Percentiles rank a stretch among this genome's conserved stretches.
These are phyloP conservation scores for Microbotryomycetes sp. DNA, from an alignment of 1,284 basidiomycete species.

Conservation along the genomic window DNA sequence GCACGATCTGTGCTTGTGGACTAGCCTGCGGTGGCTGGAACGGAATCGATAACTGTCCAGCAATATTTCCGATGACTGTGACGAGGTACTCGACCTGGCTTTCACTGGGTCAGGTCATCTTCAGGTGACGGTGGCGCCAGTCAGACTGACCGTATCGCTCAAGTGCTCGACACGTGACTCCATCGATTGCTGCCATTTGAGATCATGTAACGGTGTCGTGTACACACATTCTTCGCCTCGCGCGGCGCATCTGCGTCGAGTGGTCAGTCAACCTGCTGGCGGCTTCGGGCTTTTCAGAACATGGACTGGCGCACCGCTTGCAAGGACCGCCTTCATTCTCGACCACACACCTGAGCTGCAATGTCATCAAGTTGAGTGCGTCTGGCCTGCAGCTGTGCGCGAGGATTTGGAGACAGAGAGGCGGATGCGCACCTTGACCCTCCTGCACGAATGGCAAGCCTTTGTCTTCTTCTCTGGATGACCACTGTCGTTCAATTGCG, in stretches of 20 bases:
- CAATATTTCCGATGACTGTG: neutral
- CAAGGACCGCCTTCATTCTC: neutral
- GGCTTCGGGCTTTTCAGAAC: too few relatives aligned
- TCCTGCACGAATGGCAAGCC: neutral
- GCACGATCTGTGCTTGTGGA: neutral
- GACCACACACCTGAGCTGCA: neutral
- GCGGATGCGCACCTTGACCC: neutral
- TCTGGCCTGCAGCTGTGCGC: too few relatives aligned
- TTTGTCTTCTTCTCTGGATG: neutral
- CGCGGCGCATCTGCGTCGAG: neutral
- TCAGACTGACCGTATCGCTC: neutral
- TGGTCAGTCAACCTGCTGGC: too few relatives aligned
- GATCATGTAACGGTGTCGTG: neutral
- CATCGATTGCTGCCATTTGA: conserved; percentile 1
- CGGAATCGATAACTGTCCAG: neutral
- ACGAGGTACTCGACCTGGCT: neutral
- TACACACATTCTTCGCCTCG: neutral
- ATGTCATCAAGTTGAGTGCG: too few relatives aligned
- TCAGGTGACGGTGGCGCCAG: neutral
- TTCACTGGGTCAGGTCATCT: neutral
- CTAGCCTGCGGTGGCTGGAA: neutral
- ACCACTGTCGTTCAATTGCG: neutral
- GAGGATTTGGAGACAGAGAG: too few relatives aligned
- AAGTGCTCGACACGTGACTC: neutral
- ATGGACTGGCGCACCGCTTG: neutral